Conservation (phyloP, 2,329 filamentous ascomycete genomes). For the Aspergillus ruber region DNA sequence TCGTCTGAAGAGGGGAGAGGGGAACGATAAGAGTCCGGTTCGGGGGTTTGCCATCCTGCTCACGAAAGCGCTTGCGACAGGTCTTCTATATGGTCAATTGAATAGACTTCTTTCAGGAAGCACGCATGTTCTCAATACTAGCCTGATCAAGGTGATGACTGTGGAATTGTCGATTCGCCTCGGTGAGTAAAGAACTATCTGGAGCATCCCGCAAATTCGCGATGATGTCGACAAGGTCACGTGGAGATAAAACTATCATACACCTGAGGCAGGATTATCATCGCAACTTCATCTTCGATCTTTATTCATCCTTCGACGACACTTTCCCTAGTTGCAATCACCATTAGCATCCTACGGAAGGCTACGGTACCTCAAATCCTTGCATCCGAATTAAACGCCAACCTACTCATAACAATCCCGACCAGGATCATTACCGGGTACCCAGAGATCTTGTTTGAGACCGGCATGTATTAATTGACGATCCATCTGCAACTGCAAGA, state of each 20-base stretch:
- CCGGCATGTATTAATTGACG: no score
- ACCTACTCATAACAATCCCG: no score
- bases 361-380: no score
- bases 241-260: neutral
- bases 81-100: neutral
- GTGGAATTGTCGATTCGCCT: neutral
- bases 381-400: no score
- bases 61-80: no score
- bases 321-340: no score
- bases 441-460: no score
- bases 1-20: conserved; percentile 12
- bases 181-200: no score
- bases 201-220: neutral
- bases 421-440: no score
- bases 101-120: conserved; percentile 5
- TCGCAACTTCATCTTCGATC: neutral
- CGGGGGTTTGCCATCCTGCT: conserved; percentile 15
- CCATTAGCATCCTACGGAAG: no score
- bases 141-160: neutral
- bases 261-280: neutral
- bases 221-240: neutral
- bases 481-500: no score
- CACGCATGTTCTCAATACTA: neutral
- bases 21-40: conserved; percentile 12
- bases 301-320: no score